phyloP scores from a whole-genome alignment of 2,329 filamentous ascomycete species.

The Byssothecium circinans region DNA sequence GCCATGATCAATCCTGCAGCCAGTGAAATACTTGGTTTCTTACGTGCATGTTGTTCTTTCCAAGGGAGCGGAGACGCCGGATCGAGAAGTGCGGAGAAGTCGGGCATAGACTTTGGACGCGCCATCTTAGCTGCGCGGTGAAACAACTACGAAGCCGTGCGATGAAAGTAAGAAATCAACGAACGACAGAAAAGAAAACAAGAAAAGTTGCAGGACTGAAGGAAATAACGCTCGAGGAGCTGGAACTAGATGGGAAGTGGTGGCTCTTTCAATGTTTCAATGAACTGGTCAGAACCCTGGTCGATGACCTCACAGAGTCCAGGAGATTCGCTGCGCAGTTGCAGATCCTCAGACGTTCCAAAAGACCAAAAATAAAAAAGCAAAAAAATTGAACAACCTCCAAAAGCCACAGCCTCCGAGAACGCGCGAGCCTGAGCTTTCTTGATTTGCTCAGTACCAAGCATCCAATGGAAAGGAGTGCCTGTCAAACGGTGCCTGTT shows the following conservation, averaged over 20 bases:
- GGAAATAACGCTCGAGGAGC: neutral
- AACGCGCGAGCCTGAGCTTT: neutral
- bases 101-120: conserved; percentile 40
- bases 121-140: conserved; percentile 18
- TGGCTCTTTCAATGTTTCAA: conserved; percentile 14
- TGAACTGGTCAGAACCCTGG: conserved; percentile 32
- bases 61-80: conserved; percentile 25
- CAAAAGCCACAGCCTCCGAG: neutral
- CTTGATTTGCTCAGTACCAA: conserved; percentile 1
- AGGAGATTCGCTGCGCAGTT: neutral
- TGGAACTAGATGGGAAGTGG: conserved; percentile 7
- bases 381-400: neutral
- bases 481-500: conserved; percentile 12
- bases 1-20: conserved; percentile 42
- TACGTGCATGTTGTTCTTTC: conserved; percentile 24
- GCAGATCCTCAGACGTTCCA: neutral
- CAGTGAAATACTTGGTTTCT: conserved; percentile 39
- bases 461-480: neutral
- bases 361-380: neutral
- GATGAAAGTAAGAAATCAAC: neutral
- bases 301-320: conserved; percentile 31
- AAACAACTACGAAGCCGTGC: conserved; percentile 7
- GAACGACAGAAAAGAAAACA: neutral
- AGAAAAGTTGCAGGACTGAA: neutral
- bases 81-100: conserved; percentile 37